Conservation (phyloP, 768 basidiomycete genomes). For the Tylopilus sp. region DNA sequence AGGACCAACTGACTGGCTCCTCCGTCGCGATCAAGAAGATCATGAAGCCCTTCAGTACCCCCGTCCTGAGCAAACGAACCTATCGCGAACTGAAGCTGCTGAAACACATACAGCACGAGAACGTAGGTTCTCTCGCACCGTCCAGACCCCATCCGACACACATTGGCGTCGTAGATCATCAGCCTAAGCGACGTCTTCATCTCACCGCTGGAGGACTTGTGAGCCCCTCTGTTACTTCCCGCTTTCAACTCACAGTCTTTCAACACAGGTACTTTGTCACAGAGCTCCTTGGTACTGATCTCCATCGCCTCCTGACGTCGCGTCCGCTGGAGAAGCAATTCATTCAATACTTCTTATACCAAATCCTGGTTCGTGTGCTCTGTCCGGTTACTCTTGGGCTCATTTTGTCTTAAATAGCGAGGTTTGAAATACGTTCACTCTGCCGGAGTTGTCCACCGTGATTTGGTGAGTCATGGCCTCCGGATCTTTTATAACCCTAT, state of each 20-base stretch:
- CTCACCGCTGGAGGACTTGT: conserved; percentile 98
- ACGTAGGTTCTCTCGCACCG: conserved; percentile 49
- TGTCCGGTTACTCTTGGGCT: background rate
- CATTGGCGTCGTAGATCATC: conserved; percentile 68
- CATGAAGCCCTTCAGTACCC: conserved; percentile 99
- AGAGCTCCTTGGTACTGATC: conserved; percentile 95
- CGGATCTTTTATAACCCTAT: background rate
- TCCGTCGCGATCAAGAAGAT: conserved; percentile 99
- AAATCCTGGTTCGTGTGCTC: conserved; percentile 74
- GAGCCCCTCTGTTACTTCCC: conserved; percentile 28
- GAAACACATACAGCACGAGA: conserved; percentile 98
- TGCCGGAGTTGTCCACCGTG: conserved; percentile 97
- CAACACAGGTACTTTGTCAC: conserved; percentile 91
- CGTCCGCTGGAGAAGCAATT: conserved; percentile 99
- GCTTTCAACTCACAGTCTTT: background rate
- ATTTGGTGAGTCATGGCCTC: conserved; percentile 57
- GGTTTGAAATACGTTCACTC: conserved; percentile 99
- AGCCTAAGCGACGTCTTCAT: conserved; percentile 99
- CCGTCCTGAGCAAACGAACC: conserved; percentile 96
- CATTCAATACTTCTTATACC: conserved; percentile 99
- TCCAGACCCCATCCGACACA: conserved; percentile 5
- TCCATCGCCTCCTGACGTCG: conserved; percentile 94
- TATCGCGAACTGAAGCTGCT: conserved; percentile 97
- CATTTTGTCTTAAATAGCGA: conserved; percentile 49
- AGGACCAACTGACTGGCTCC: conserved; percentile 90